Conservation (phyloP, 768 basidiomycete species). For the Suillus paluster region DNA sequence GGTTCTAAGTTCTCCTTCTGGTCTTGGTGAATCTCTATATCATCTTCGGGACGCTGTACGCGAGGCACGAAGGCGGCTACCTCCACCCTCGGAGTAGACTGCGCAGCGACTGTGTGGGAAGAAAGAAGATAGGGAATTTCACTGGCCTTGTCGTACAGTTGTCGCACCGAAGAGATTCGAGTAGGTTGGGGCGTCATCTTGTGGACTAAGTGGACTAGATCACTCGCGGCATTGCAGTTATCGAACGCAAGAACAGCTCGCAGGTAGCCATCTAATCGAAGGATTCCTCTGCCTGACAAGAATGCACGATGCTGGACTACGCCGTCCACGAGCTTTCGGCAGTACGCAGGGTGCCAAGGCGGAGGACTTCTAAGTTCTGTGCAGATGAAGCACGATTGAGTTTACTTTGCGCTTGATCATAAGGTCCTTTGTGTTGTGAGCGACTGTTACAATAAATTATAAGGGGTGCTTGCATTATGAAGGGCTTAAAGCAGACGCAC, state of each 20-base stretch:
- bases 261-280: conserved; percentile 14
- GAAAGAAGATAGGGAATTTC: too few species aligned
- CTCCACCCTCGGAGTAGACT: conserved; percentile 18
- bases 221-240: conserved; percentile 12
- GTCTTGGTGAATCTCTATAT: background rate
- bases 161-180: too few species aligned
- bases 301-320: background rate
- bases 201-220: conserved; percentile 30
- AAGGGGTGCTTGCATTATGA: background rate
- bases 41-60: background rate
- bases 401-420: background rate
- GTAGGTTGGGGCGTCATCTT: too few species aligned
- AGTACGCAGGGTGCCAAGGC: background rate
- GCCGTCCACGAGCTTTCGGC: background rate
- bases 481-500: conserved; percentile 38
- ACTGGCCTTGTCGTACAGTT: too few species aligned
- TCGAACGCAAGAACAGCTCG: conserved; percentile 17
- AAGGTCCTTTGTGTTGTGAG: background rate
- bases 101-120: too few species aligned
- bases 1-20: too few species aligned
- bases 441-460: background rate
- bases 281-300: background rate
- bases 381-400: background rate
- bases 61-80: conserved; percentile 23
- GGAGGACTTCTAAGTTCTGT: too few species aligned